A percentile compares a stretch with the other conserved stretches of the same genome.
Conservation (phyloP, 1,139 yeast species). For the Suhomyces chickasaworum region DNA sequence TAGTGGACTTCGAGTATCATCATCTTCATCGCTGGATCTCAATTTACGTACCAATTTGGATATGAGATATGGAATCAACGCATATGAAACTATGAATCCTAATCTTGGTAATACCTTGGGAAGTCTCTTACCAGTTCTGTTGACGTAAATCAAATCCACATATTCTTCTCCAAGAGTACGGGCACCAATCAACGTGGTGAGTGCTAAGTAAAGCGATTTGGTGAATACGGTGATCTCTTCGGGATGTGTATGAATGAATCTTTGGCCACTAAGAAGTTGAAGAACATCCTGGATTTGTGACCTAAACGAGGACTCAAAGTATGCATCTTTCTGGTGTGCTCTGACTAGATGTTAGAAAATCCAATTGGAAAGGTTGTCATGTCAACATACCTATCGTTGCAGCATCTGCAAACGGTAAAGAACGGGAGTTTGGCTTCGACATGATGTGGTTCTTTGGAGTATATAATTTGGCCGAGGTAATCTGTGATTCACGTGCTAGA, state of each 20-base stretch:
- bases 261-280: constrained; percentile 61
- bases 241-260: constrained; percentile 66
- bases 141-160: constrained; percentile 78
- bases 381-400: constrained; percentile 48
- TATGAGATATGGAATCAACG: constrained; percentile 57
- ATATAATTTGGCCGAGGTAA: constrained; percentile 7
- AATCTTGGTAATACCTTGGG: constrained; percentile 51
- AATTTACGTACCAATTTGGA: constrained; percentile 34
- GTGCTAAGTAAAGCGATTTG: constrained; percentile 59
- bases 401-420: constrained; percentile 51
- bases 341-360: constrained; percentile 45
- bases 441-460: constrained; percentile 10
- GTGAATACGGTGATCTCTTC: constrained; percentile 62
- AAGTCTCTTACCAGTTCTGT: constrained; percentile 49
- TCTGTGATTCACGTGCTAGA: constrained; percentile 1
- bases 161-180: constrained; percentile 94
- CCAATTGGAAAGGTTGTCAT: neutral
- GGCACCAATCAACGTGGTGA: constrained; percentile 76
- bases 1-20: constrained; percentile 21
- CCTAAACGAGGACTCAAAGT: constrained; percentile 59
- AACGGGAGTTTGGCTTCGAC: constrained; percentile 31
- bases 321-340: constrained; percentile 86
- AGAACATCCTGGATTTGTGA: constrained; percentile 59
- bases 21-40: constrained; percentile 25
- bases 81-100: constrained; percentile 56